Evolutionary conservation across 83 land plant species (phyloP).

Genomic region (Picea abies): DNA sequence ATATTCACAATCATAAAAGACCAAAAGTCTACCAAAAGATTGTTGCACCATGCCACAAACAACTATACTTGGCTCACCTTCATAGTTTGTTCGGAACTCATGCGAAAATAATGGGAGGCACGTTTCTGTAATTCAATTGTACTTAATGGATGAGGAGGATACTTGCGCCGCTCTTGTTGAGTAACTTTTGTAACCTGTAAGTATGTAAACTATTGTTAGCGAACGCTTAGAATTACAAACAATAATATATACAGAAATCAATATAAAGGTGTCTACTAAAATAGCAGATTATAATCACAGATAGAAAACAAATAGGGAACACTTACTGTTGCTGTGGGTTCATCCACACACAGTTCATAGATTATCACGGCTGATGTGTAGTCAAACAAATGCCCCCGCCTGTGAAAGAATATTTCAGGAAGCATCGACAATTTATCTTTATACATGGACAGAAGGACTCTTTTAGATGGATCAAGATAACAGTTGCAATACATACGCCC

Average conservation of each 20-base stretch:
- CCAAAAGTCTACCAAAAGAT: not conserved
- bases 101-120: constrained; percentile 85
- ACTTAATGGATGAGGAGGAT: constrained; percentile 89
- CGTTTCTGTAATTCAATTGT: constrained; percentile 95
- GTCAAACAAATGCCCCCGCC: constrained; percentile 93
- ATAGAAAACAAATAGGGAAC: not conserved
- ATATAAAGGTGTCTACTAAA: not conserved
- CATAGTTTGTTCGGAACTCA: constrained; percentile 98
- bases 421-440: not conserved
- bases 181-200: constrained; percentile 75
- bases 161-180: constrained; percentile 76
- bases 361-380: constrained; percentile 75
- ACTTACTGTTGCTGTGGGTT: constrained; percentile 90
- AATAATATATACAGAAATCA: not conserved
- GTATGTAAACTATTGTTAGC: not conserved
- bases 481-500: constrained; percentile 52
- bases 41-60: not conserved
- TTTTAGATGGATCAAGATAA: constrained; percentile 4
- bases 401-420: constrained; percentile 36
- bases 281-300: not conserved
- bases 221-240: constrained; percentile 3
- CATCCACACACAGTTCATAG: constrained; percentile 95
- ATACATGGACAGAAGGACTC: not conserved
- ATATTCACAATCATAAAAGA: no score
- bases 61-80: constrained; percentile 46